A percentile compares a stretch with the other conserved stretches of the same genome.
These are phyloP conservation scores for Cucumis melo DNA, from an alignment of 306 rosid genomes.

Conservation along the genomic window DNA sequence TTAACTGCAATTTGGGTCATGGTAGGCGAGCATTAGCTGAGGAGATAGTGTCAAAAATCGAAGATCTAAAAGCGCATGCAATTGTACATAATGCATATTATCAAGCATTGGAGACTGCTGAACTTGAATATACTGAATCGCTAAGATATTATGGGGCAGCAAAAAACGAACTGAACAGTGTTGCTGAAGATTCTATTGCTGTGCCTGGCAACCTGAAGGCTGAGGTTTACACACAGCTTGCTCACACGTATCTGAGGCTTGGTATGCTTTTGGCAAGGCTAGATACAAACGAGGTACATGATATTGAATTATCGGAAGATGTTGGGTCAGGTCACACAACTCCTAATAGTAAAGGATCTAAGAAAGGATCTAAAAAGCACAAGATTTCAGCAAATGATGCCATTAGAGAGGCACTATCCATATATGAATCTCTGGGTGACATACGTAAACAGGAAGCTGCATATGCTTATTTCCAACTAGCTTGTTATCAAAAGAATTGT, in stretches of 20 bases:
- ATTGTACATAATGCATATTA: slow-evolving; percentile 44
- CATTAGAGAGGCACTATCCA: slow-evolving; percentile 72
- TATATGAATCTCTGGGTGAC: slow-evolving; percentile 80
- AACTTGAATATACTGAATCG: slow-evolving; percentile 73
- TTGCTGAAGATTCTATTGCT: slow-evolving; percentile 27
- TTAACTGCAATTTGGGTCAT: slow-evolving; percentile 89
- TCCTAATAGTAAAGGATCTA: slow-evolving; percentile 25
- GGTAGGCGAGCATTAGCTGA: slow-evolving; percentile 90
- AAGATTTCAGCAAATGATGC: slow-evolving; percentile 94
- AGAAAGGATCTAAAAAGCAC: slow-evolving; percentile 49
- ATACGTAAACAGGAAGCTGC: slow-evolving; percentile 86
- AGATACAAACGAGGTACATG: slow-evolving; percentile 60
- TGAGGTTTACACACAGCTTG: slow-evolving; percentile 78
- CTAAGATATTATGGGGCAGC: slow-evolving; percentile 84
- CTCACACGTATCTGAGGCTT: slow-evolving; percentile 81
- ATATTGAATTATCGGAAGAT: slow-evolving; percentile 38
- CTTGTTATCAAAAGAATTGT: slow-evolving; percentile 75
- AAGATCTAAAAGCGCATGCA: slow-evolving; percentile 38
- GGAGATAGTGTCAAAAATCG: slow-evolving; percentile 60
- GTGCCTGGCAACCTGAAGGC: slow-evolving; percentile 42
- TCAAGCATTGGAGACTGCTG: slow-evolving; percentile 65
- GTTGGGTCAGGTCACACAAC: slow-evolving; percentile 15
- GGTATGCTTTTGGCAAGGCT: slow-evolving; percentile 95
- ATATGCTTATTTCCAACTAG: slow-evolving; percentile 83
- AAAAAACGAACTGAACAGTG: slow-evolving; percentile 46